These are phyloP conservation scores for Paraphoma sp. DNA, from an alignment of 2,329 filamentous ascomycete genomes.

Conservation along the genomic window DNA sequence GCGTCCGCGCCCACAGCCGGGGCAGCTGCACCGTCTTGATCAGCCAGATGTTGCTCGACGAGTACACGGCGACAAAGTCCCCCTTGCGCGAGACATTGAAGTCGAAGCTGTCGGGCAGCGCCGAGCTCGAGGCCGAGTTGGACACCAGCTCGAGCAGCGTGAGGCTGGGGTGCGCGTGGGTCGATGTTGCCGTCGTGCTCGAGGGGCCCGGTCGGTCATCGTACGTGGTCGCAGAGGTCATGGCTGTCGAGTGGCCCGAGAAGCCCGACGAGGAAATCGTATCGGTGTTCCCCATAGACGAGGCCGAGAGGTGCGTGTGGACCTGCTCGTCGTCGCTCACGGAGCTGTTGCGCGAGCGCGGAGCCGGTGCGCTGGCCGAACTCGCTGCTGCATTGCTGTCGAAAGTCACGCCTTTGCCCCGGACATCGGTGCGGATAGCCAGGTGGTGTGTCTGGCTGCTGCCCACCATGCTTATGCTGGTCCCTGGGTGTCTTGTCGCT, in stretches of 20 bases:
- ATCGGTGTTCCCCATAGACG: constrained; percentile 36
- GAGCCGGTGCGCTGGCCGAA: constrained; percentile 1
- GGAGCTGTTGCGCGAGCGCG: constrained; percentile 22
- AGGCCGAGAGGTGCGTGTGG: constrained; percentile 39
- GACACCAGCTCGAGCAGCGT: constrained; percentile 48
- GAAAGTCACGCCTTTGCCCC: constrained; percentile 31
- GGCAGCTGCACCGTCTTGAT: constrained; percentile 46
- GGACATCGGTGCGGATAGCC: constrained; percentile 26
- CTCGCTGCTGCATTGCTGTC: constrained; percentile 26
- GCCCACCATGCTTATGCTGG: not conserved
- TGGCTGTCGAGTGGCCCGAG: constrained; percentile 42
- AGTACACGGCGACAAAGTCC: constrained; percentile 45
- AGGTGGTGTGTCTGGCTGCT: constrained; percentile 27
- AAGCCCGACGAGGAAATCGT: constrained; percentile 36
- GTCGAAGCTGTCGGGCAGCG: constrained; percentile 46
- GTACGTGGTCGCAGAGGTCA: constrained; percentile 41
- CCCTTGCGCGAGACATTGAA: constrained; percentile 47
- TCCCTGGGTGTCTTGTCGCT: not conserved
- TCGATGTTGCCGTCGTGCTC: constrained; percentile 23
- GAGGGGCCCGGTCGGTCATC: constrained; percentile 29
- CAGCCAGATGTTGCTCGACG: constrained; percentile 47
- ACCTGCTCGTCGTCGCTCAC: constrained; percentile 31
- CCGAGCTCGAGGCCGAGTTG: constrained; percentile 47
- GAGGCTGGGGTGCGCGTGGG: constrained; percentile 40
- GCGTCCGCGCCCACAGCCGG: constrained; percentile 43